Base-by-base conservation (phyloP, 2,329 filamentous ascomycete genomes). In the Neopestalotiopsis sp. region DNA sequence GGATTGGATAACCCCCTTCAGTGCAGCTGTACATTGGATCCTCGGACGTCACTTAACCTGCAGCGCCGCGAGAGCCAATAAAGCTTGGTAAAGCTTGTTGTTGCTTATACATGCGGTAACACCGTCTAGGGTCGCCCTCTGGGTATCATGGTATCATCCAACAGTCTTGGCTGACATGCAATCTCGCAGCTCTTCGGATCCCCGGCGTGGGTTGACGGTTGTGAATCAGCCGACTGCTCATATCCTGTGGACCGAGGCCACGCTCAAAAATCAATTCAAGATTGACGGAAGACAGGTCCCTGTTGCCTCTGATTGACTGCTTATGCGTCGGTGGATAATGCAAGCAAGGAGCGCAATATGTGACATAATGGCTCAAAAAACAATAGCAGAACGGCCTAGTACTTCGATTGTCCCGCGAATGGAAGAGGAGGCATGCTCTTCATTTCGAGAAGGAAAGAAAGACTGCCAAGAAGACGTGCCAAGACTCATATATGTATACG, bases 61-160 rank as follows among this genome's bases (percentile, higher is more conserved):
- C 42, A 65, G 62, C 13, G 17, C 30, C 12, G n/a, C 49, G 45
- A 57, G 12, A 17, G 65, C 56, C 38, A 59, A 66, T 24, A 67
- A 67, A 67, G 65, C 65, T 67, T 67, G 65, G 34, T 67, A 67
- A 42, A 61, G 53, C 65, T 67, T 61, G n/a, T 40, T 45, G 28
- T 56, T 56, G 62, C 63, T 64, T 64, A 49, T 64, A 17, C 59
- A 28, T 62, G 17, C 59, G 24, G 24, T 28, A 38, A n/a, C 32
- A 30, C 10, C 30, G 30, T 62, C 62, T 20, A 38, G 10, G 38
- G 20, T 53, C 40, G 13, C 17, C 30, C 24, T 38, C 20, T 65
- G 62, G n/a, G n/a, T 45, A 42, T 12, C 34, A 59, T 28, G 24
- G 24, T 28, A 28, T 28, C 24, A 28, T 28, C 24, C 24, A 28